Evolutionary conservation across 345 rosid species (phyloP).

Genomic region (Salix exigua): DNA sequence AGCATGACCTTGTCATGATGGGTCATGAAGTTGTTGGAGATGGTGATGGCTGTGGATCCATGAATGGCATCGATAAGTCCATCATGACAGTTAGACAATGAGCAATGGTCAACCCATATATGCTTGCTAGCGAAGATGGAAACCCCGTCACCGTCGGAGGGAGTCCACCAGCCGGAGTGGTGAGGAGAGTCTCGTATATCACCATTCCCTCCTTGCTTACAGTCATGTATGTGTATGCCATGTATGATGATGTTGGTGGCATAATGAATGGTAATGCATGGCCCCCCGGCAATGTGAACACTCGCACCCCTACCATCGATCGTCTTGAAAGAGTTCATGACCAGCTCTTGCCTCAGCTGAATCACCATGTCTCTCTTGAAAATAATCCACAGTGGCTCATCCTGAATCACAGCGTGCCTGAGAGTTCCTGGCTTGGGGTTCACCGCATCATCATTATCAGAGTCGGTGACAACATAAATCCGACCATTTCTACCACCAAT

Average conservation of each 20-base stretch:
- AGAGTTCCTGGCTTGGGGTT: conserved; percentile 26
- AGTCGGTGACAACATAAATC: conserved; percentile 20
- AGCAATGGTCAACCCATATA: conserved; percentile 29
- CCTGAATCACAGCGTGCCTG: conserved; percentile 24
- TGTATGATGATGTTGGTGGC: conserved; percentile 23
- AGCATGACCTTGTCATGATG: conserved; percentile 34
- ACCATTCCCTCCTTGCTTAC: conserved; percentile 23
- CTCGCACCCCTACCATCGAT: conserved; percentile 30
- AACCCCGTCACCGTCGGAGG: conserved; percentile 25
- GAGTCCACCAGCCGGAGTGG: conserved; percentile 28
- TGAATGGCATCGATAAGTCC: conserved; percentile 26
- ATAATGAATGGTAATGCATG: conserved; percentile 23
- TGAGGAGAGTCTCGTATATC: conserved; percentile 21
- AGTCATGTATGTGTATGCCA: conserved; percentile 26
- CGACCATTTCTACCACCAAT: conserved; percentile 24
- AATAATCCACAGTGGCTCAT: conserved; percentile 25
- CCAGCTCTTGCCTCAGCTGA: conserved; percentile 20
- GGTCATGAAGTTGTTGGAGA: conserved; percentile 22
- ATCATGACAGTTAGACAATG: conserved; percentile 23
- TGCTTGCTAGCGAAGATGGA: conserved; percentile 17
- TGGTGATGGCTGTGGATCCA: conserved; percentile 27
- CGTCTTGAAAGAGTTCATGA: conserved; percentile 27
- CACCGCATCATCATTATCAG: conserved; percentile 20
- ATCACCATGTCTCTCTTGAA: conserved; percentile 31
- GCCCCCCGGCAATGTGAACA: conserved; percentile 26